Evolutionary conservation across 2,329 filamentous ascomycete genomes (phyloP).

Genomic region (Sporothrix phasma): DNA sequence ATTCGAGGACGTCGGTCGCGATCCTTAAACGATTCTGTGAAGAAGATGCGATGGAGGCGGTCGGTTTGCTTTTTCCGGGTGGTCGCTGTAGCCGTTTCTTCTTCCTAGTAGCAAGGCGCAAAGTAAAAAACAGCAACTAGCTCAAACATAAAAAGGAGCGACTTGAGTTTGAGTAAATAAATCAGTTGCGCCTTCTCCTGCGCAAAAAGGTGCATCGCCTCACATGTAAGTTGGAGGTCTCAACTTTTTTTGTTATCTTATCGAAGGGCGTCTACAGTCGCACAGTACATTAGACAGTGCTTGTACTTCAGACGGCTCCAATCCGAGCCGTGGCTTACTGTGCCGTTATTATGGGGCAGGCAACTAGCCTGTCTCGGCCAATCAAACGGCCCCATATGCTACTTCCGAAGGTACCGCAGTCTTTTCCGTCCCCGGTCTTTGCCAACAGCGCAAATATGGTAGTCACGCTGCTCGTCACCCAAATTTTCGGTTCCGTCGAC

Average conservation of each 20-base stretch:
- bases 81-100: neutral
- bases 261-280: neutral
- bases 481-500: slow-evolving; percentile 1
- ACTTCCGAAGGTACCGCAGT: slow-evolving; percentile 14
- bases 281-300: neutral
- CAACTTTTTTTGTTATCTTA: slow-evolving; percentile 16
- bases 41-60: neutral
- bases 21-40: neutral
- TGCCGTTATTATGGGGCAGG: neutral
- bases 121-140: neutral
- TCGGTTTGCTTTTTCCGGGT: neutral
- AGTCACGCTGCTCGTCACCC: slow-evolving; percentile 6
- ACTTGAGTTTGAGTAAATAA: neutral
- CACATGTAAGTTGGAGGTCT: neutral
- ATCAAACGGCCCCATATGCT: slow-evolving; percentile 21
- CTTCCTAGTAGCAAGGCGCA: neutral
- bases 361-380: neutral
- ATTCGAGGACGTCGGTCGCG: neutral
- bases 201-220: neutral
- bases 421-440: neutral
- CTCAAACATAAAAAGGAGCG: neutral
- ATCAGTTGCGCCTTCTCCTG: slow-evolving; percentile 3
- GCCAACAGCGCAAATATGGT: neutral
- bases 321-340: neutral
- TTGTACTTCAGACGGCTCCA: neutral